These are phyloP conservation scores for Parachlorella kessleri DNA, from an alignment of 139 green algal genomes.

Conservation along the genomic window DNA sequence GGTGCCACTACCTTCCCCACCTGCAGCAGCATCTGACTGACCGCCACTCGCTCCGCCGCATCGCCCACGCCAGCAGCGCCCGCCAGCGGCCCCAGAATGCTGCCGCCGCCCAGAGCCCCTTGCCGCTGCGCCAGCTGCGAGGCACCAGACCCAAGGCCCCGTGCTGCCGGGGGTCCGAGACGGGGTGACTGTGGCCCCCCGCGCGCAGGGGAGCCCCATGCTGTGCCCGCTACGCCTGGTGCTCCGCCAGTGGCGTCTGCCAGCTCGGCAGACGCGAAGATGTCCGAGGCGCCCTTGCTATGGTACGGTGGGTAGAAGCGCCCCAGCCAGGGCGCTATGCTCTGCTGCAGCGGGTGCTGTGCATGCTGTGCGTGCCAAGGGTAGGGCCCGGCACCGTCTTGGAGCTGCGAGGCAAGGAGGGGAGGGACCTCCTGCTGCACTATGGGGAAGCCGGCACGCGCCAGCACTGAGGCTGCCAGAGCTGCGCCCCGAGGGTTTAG, in stretches of 20 bases:
- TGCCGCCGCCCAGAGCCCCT: neutral
- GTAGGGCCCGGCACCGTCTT: neutral
- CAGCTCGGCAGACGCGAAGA: conserved; percentile 31
- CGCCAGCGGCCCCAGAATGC: neutral
- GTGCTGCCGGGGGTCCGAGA: neutral
- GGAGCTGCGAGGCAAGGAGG: neutral
- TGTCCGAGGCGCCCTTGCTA: neutral
- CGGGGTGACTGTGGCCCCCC: neutral
- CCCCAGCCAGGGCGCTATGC: too few relatives aligned
- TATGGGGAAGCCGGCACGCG: neutral
- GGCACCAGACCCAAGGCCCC: neutral
- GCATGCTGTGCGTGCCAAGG: neutral
- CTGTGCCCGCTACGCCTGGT: neutral
- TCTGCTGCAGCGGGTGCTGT: neutral
- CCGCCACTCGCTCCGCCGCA: conserved; percentile 6
- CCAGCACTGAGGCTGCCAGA: neutral
- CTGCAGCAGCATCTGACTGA: conserved; percentile 39
- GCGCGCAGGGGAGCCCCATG: too few relatives aligned
- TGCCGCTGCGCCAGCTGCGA: conserved; percentile 8
- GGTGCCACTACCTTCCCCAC: neutral
- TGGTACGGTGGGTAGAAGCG: too few relatives aligned
- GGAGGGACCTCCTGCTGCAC: conserved; percentile 1
- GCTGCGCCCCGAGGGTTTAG: too few relatives aligned
- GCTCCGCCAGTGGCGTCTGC: neutral
- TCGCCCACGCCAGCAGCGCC: neutral